Conservation (phyloP, 805 yeast genomes). For the Ogataea pilisensis region DNA sequence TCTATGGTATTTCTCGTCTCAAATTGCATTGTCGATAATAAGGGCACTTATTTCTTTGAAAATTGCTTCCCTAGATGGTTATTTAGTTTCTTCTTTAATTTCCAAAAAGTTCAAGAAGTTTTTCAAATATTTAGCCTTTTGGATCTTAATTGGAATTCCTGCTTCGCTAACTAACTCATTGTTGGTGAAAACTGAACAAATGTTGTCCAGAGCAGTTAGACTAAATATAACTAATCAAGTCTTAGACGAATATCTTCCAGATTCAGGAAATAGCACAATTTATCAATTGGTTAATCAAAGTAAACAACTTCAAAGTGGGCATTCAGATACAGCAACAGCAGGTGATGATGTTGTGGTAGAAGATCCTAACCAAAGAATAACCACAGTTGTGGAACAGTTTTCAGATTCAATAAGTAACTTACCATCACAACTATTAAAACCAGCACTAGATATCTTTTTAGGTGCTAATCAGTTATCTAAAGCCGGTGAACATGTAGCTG, state of each 20-base stretch:
- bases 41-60: constrained; percentile 74
- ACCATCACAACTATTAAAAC: constrained; percentile 81
- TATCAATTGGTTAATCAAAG: constrained; percentile 59
- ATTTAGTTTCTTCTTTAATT: constrained; percentile 75
- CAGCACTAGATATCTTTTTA: constrained; percentile 70
- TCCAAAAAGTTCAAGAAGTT: constrained; percentile 64
- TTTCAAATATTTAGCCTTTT: constrained; percentile 55
- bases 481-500: constrained; percentile 66
- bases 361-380: constrained; percentile 80
- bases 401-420: constrained; percentile 66
- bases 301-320: constrained; percentile 8
- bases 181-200: constrained; percentile 55
- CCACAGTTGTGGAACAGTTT: constrained; percentile 74
- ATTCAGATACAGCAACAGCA: background rate
- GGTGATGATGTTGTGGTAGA: constrained; percentile 33
- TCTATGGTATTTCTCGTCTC: constrained; percentile 37
- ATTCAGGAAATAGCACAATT: constrained; percentile 61
- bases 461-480: constrained; percentile 75
- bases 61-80: constrained; percentile 85
- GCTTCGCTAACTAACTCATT: constrained; percentile 76
- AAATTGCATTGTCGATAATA: constrained; percentile 54
- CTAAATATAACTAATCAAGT: constrained; percentile 59
- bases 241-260: constrained; percentile 69
- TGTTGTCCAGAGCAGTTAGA: constrained; percentile 57
- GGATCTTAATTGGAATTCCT: constrained; percentile 87